Evolutionary conservation across 108 stramenopile genomes (phyloP), one percentile per base, ranked within the genome.

Genomic region (Skeletonema potamos): DNA sequence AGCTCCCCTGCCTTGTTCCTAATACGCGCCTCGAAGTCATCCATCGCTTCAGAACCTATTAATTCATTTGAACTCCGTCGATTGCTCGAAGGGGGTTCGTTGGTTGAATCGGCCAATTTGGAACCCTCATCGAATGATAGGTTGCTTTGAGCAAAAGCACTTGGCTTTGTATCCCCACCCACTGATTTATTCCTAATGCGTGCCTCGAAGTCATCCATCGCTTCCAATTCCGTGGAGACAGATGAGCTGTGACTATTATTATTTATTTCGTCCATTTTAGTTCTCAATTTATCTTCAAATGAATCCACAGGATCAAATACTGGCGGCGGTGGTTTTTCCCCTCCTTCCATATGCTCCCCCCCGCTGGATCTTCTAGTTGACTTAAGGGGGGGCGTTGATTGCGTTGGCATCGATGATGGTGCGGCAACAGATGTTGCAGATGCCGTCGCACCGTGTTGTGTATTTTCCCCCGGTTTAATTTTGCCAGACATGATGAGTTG

Each of bases 401-500:
- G 10, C 11, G 39, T 2, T 41, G 39, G 13, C 10, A 0, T 10
- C 7, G 39, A 41, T 15, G 39, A 41, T 41, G 43, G 2, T 44
- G 43, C 15, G 8, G 33, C 13, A 28, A 9, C 34, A 20, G 36
- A 0, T 34, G 29, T 20, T 7, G 34, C 34, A 6, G 22, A 17
- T 1, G 8, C 34, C 61, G n/a, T n/a, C n/a, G n/a, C n/a, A n/a
- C n/a, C n/a, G n/a, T n/a, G n/a, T n/a, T n/a, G n/a, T n/a, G n/a
- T n/a, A n/a, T 62, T 4, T 15, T 22, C 30, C 27, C 29, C 7
- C 29, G 58, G 58, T 58, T 32, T 18, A 10, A 30, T 6, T 30
- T 58, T 58, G 4, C 61, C 61, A 20, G 37, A 24, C 32, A 62
- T 62, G 18, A 62, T 62, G 4, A 36, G 61, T 41, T 62, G 61